These are phyloP conservation scores for Cryptosporidium felis DNA, from an alignment of 169 alveolate species.

Conservation along the genomic window DNA sequence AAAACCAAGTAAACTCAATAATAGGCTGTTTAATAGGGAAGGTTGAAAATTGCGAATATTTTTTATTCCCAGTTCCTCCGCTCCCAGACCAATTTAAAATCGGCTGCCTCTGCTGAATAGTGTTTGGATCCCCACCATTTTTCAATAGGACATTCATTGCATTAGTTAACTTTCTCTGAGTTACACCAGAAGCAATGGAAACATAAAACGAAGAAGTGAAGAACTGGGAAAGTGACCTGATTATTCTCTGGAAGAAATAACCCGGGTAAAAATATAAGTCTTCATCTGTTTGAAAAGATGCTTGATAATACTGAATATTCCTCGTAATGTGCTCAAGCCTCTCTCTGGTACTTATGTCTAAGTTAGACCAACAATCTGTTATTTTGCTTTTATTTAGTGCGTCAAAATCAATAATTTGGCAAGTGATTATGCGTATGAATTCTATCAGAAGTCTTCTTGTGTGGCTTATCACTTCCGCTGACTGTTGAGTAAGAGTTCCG, in stretches of 20 bases:
- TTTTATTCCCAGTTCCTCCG: background rate
- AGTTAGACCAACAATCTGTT: background rate
- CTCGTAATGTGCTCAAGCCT: background rate
- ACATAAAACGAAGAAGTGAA: constrained; percentile 62
- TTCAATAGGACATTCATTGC: background rate
- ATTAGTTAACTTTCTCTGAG: constrained; percentile 35
- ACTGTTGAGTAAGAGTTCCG: constrained; percentile 16
- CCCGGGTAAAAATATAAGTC: constrained; percentile 65
- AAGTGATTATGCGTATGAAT: background rate
- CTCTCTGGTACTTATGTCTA: background rate
- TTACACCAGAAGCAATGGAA: constrained; percentile 65
- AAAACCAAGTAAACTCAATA: constrained; percentile 63
- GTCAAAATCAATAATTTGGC: constrained; percentile 28
- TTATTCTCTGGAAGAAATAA: constrained; percentile 17
- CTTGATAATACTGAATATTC: background rate
- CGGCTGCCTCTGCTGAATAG: background rate
- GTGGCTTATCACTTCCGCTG: constrained; percentile 45
- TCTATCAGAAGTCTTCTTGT: background rate
- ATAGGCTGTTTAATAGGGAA: constrained; percentile 43
- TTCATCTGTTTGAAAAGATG: background rate
- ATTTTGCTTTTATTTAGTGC: background rate
- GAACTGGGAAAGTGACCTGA: constrained; percentile 45
- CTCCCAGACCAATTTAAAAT: constrained; percentile 29
- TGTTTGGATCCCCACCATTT: background rate
- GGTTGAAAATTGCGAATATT: constrained; percentile 15